Conservation (phyloP, 2,329 filamentous ascomycete genomes). For the Cryphonectria radicalis region DNA sequence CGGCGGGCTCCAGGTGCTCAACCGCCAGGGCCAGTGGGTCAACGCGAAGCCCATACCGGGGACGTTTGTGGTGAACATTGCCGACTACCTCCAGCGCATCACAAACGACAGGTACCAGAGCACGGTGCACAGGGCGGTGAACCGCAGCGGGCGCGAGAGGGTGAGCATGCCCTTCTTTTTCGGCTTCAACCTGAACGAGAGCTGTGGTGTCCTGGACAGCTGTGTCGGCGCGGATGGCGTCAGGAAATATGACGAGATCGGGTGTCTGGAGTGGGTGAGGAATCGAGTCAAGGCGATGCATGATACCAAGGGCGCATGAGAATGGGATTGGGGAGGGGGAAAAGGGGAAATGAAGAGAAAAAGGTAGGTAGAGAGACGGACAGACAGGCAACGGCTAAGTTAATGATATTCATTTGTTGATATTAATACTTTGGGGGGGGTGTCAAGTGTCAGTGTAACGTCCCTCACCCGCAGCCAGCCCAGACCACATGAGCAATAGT, state of each 20-base stretch:
- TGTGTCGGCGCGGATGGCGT: slow-evolving; percentile 41
- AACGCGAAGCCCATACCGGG: slow-evolving; percentile 45
- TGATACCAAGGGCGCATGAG: slow-evolving; percentile 24
- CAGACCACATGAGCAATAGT: background rate
- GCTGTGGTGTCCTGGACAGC: slow-evolving; percentile 44
- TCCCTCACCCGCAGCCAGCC: background rate
- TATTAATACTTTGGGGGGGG: too few species aligned
- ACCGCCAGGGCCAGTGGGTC: slow-evolving; percentile 46
- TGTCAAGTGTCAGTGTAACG: background rate
- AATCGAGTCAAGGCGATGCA: slow-evolving; percentile 43
- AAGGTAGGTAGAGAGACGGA: background rate
- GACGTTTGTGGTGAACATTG: slow-evolving; percentile 57
- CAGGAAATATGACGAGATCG: slow-evolving; percentile 45
- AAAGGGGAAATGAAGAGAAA: background rate
- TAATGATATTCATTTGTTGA: background rate
- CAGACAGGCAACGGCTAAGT: too few species aligned
- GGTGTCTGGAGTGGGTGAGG: slow-evolving; percentile 45
- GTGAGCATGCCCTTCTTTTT: slow-evolving; percentile 55
- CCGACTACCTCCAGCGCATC: slow-evolving; percentile 54
- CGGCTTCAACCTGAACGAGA: slow-evolving; percentile 46
- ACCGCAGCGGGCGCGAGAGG: slow-evolving; percentile 43
- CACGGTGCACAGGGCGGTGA: slow-evolving; percentile 54
- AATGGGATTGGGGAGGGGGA: background rate
- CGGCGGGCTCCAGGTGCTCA: slow-evolving; percentile 50
- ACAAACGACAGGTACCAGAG: slow-evolving; percentile 54